Evolutionary conservation across 345 rosid species (phyloP).

Genomic region (Microcos paniculata): DNA sequence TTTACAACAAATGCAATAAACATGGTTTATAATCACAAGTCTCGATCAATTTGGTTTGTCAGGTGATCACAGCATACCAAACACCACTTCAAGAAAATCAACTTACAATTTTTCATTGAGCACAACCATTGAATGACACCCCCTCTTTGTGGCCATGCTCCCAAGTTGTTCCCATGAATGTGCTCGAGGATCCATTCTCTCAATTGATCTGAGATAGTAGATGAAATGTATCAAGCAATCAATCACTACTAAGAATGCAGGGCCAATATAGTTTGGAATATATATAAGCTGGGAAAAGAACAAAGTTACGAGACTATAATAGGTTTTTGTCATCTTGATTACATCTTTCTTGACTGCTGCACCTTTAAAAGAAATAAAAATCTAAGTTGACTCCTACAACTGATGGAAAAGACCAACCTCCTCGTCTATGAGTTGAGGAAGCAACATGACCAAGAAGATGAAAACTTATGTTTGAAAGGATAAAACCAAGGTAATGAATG

Average conservation of each 20-base stretch:
- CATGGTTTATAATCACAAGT: neutral
- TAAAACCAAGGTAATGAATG: neutral
- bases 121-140: conserved; percentile 29
- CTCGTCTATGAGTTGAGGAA: neutral
- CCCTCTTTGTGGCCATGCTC: conserved; percentile 31
- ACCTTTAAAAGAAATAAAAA: neutral
- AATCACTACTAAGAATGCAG: neutral
- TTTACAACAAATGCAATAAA: neutral
- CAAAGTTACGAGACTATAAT: neutral
- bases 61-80: neutral
- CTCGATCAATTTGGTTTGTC: neutral
- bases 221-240: conserved; percentile 4
- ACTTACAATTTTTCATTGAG: conserved; percentile 43
- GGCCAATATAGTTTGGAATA: neutral
- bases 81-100: neutral
- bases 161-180: conserved; percentile 29
- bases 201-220: conserved; percentile 29
- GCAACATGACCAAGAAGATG: neutral
- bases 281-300: neutral
- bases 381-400: neutral
- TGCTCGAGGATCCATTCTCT: conserved; percentile 45
- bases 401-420: neutral
- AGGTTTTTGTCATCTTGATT: neutral
- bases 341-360: neutral
- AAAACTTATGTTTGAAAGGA: neutral